Conservation (phyloP, 305 asterid genomes). For the Lippia alba region DNA sequence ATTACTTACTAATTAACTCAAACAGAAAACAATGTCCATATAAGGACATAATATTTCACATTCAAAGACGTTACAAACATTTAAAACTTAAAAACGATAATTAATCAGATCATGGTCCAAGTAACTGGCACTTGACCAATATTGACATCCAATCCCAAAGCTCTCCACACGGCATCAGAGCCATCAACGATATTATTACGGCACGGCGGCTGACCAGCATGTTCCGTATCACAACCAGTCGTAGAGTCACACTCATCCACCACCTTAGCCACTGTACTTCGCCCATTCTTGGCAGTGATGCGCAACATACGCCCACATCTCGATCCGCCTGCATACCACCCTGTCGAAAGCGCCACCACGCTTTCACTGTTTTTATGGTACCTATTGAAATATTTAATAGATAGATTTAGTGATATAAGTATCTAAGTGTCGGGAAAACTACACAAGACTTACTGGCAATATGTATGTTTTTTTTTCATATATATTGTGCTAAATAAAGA, state of each 20-base stretch:
- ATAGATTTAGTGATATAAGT: too few relatives aligned
- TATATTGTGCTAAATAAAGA: too few relatives aligned
- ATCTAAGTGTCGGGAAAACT: too few relatives aligned
- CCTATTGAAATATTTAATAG: too few relatives aligned
- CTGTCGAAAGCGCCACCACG: constrained; percentile 53
- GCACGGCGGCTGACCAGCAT: constrained; percentile 47
- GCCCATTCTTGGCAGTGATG: constrained; percentile 40
- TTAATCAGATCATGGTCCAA: constrained; percentile 43
- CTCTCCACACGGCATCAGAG: constrained; percentile 55
- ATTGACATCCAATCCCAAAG: constrained; percentile 41
- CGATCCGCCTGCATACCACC: constrained; percentile 49
- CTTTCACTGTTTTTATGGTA: constrained; percentile 39
- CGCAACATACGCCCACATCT: constrained; percentile 41
- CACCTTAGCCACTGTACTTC: constrained; percentile 48
- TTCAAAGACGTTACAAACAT: too few relatives aligned
- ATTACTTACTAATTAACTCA: too few relatives aligned
- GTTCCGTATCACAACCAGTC: constrained; percentile 48
- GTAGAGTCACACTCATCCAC: constrained; percentile 63
- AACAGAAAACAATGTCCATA: too few relatives aligned
- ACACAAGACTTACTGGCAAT: too few relatives aligned
- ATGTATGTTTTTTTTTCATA: too few relatives aligned
- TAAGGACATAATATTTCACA: too few relatives aligned
- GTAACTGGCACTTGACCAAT: constrained; percentile 38
- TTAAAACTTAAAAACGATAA: too few relatives aligned
- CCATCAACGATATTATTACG: constrained; percentile 50